Evolutionary conservation across 2,329 filamentous ascomycete genomes (phyloP).

Genomic region (Basipetospora chlamydospora): DNA sequence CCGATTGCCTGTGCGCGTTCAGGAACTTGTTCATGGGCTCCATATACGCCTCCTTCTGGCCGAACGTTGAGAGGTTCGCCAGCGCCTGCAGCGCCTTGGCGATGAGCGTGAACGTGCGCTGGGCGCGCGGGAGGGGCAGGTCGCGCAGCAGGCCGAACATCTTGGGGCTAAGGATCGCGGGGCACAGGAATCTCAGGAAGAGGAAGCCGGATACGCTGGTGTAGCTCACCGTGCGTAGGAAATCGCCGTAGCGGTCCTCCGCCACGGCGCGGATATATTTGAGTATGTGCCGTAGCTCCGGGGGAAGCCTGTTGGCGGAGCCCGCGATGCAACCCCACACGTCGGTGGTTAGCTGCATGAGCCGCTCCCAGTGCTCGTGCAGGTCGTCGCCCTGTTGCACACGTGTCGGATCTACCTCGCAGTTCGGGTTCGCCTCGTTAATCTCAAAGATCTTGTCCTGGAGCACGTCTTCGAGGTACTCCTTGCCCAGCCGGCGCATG

Average conservation of each 20-base stretch:
- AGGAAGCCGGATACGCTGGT: constrained; percentile 92
- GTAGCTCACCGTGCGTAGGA: constrained; percentile 75
- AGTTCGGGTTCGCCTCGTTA: constrained; percentile 79
- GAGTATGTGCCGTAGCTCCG: constrained; percentile 72
- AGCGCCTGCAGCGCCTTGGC: constrained; percentile 85
- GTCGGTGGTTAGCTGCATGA: constrained; percentile 64
- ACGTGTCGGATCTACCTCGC: constrained; percentile 85
- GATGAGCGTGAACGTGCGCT: constrained; percentile 80
- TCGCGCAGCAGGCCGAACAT: constrained; percentile 75
- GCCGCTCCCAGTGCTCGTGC: constrained; percentile 65
- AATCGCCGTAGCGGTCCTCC: constrained; percentile 88
- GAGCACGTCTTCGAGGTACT: constrained; percentile 79
- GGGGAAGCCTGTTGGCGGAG: constrained; percentile 61
- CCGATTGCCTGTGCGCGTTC: constrained; percentile 56
- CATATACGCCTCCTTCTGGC: constrained; percentile 97
- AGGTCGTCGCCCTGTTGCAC: constrained; percentile 54
- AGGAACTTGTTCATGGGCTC: constrained; percentile 94
- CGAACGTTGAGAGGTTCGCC: constrained; percentile 81
- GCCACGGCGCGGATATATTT: constrained; percentile 86
- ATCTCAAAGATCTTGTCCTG: constrained; percentile 79
- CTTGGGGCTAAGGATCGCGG: constrained; percentile 90
- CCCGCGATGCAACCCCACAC: constrained; percentile 72
- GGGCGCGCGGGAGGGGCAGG: constrained; percentile 67
- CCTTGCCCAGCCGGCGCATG: constrained; percentile 86
- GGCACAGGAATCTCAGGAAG: constrained; percentile 89